phyloP scores from a whole-genome alignment of 2,329 filamentous ascomycete genomes.

The Colletotrichum godetiae region DNA sequence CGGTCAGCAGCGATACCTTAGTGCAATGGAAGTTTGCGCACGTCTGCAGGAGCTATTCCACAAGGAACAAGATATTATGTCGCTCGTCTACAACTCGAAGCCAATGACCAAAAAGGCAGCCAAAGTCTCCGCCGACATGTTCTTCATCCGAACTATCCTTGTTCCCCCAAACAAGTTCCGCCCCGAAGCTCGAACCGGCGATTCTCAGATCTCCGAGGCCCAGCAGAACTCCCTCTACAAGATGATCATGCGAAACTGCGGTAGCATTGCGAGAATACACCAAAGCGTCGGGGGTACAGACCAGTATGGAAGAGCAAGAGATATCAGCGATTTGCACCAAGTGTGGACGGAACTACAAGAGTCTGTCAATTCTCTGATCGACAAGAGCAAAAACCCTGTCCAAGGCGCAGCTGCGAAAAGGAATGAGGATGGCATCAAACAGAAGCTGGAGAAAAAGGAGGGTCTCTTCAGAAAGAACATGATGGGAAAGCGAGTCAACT shows the following conservation, averaged over 20 bases:
- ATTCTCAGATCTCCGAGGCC: conserved; percentile 85
- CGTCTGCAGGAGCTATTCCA: conserved; percentile 84
- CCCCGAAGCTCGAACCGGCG: conserved; percentile 85
- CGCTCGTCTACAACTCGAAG: conserved; percentile 86
- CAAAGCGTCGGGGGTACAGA: conserved; percentile 47
- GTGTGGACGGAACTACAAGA: conserved; percentile 89
- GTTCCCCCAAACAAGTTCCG: conserved; percentile 94
- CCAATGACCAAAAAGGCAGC: conserved; percentile 67
- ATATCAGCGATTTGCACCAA: conserved; percentile 82
- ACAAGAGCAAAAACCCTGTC: conserved; percentile 86
- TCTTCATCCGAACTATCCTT: conserved; percentile 88
- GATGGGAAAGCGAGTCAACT: conserved; percentile 99
- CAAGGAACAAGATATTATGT: conserved; percentile 85
- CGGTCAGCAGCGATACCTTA: conserved; percentile 78
- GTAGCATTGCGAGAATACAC: conserved; percentile 79
- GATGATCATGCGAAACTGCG: conserved; percentile 80
- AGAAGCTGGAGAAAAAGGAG: conserved; percentile 98
- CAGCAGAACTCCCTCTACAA: conserved; percentile 92
- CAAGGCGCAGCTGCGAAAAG: conserved; percentile 81
- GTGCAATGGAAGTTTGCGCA: conserved; percentile 84
- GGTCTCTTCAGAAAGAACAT: conserved; percentile 98
- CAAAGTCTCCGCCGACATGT: conserved; percentile 84
- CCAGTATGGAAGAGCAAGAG: conserved; percentile 63
- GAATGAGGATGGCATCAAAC: conserved; percentile 95
- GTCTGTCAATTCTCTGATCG: conserved; percentile 90